phyloP scores from a whole-genome alignment of 2,329 filamentous ascomycete genomes.

The Aureobasidium musti region DNA sequence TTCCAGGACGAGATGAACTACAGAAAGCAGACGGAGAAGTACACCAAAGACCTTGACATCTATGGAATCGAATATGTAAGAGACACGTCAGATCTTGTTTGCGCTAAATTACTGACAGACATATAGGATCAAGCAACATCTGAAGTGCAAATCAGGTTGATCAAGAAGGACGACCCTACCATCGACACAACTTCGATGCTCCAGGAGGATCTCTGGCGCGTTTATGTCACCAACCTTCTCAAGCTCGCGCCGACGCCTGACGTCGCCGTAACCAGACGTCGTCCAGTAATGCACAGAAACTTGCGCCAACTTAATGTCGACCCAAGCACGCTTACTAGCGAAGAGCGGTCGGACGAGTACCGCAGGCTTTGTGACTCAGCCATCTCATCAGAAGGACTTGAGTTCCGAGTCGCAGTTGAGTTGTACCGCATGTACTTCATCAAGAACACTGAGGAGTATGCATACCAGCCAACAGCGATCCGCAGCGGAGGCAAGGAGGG shows the following conservation, averaged over 20 bases:
- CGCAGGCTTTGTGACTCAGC: slow-evolving; percentile 35
- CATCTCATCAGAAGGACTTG: slow-evolving; percentile 45
- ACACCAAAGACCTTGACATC: slow-evolving; percentile 87
- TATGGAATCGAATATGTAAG: slow-evolving; percentile 90
- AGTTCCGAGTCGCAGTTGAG: slow-evolving; percentile 50
- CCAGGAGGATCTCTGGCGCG: slow-evolving; percentile 74
- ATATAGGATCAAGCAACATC: slow-evolving; percentile 64
- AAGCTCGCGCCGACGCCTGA: slow-evolving; percentile 76
- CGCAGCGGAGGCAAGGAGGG: slow-evolving; percentile 43
- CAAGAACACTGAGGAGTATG: slow-evolving; percentile 46
- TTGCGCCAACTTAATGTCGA: slow-evolving; percentile 44
- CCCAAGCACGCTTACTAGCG: slow-evolving; percentile 31
- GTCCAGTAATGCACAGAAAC: slow-evolving; percentile 46
- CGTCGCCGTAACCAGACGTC: slow-evolving; percentile 36
- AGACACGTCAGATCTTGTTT: slow-evolving; percentile 35
- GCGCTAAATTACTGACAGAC: slow-evolving; percentile 36
- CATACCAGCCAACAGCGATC: slow-evolving; percentile 43
- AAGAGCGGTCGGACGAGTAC: slow-evolving; percentile 28
- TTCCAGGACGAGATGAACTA: slow-evolving; percentile 88
- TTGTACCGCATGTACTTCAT: slow-evolving; percentile 50
- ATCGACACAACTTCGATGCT: slow-evolving; percentile 73
- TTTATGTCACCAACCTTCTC: slow-evolving; percentile 91
- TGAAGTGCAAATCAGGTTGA: slow-evolving; percentile 74
- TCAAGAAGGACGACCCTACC: slow-evolving; percentile 79
- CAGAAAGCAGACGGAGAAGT: slow-evolving; percentile 87